phyloP scores from a whole-genome alignment of 2,329 filamentous ascomycete genomes.

The Hirsutella rhossiliensis region DNA sequence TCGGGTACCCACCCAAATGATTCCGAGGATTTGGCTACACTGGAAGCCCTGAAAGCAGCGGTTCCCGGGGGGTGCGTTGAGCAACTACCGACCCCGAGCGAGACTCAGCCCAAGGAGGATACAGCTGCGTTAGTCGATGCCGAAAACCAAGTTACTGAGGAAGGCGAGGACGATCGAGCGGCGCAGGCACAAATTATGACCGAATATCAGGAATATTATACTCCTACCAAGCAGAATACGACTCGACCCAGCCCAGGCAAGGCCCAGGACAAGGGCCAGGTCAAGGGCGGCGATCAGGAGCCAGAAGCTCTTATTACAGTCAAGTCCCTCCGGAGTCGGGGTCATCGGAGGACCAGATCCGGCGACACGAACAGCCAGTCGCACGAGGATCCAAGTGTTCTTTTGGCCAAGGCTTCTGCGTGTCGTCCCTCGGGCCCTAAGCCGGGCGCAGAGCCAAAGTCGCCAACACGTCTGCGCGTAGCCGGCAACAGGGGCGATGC shows the following conservation, averaged over 20 bases:
- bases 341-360: slow-evolving; percentile 12
- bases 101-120: not conserved
- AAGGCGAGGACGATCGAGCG: slow-evolving; percentile 1
- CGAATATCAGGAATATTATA: slow-evolving; percentile 7
- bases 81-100: not conserved
- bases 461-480: slow-evolving; percentile 8
- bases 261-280: slow-evolving; percentile 3
- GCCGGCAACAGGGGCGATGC: slow-evolving; percentile 14
- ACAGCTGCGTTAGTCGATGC: not conserved
- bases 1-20: not conserved
- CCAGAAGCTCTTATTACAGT: slow-evolving; percentile 14
- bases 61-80: not conserved
- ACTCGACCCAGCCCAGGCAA: not conserved
- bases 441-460: not conserved
- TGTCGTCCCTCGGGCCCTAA: not conserved
- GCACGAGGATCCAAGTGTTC: slow-evolving; percentile 16
- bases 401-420: slow-evolving; percentile 10
- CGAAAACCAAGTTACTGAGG: not conserved
- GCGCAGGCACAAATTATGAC: slow-evolving; percentile 12
- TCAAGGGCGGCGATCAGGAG: slow-evolving; percentile 5
- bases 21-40: not conserved
- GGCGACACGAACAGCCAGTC: slow-evolving; percentile 10
- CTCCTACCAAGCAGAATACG: not conserved
- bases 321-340: slow-evolving; percentile 18
- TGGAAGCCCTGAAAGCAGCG: not conserved